Base-by-base conservation (phyloP, 805 yeast species). In the Barnettozyma californica region DNA sequence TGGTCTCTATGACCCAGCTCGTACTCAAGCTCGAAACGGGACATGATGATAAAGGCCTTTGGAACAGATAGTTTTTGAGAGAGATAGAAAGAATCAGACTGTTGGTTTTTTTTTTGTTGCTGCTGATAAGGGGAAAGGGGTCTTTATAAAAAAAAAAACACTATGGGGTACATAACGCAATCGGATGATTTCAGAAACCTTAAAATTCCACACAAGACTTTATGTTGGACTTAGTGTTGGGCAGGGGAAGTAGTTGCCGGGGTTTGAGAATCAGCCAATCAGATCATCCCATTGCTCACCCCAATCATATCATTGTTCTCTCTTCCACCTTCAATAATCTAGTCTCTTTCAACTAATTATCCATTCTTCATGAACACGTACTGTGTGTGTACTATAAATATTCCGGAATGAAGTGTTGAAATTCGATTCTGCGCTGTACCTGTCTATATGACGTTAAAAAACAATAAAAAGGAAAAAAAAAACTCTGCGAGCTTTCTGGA, bases 11-110 rank as follows among this genome's bases (percentile, higher is more conserved):
- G 29, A 16, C 10, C 21, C 9, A 41, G 25, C 23, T 46, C 40
- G 27, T 46, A 46, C 14, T 29, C 41, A 6, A 46, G 45, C 31
- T 46, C 46, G n/a, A 46, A 46, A 11, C 45, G 41, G 13, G 49
- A 43, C 21, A 33, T 20, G 20, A 23, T 25, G 20, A 27, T 19
- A 10, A 25, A 21, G 18, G n/a, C n/a, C n/a, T n/a, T n/a, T n/a
- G n/a, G n/a, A n/a, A n/a, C n/a, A n/a, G n/a, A n/a, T 9, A 13
- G 13, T 9, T 34, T 25, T 16, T 18, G 33, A 16, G 25, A 20
- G 13, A 21, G 16, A 29, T 13, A 29, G 16, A 9, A 29, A 14
- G 33, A 29, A 13, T 4, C 16, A 14, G n/a, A 5, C 16, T 13
- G n/a, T 13, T 29, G 11, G 9, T 9, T 11, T 29, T 13, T 29